Evolutionary conservation across 2,329 filamentous ascomycete genomes (phyloP).

Genomic region (Didymellaceae sp.): DNA sequence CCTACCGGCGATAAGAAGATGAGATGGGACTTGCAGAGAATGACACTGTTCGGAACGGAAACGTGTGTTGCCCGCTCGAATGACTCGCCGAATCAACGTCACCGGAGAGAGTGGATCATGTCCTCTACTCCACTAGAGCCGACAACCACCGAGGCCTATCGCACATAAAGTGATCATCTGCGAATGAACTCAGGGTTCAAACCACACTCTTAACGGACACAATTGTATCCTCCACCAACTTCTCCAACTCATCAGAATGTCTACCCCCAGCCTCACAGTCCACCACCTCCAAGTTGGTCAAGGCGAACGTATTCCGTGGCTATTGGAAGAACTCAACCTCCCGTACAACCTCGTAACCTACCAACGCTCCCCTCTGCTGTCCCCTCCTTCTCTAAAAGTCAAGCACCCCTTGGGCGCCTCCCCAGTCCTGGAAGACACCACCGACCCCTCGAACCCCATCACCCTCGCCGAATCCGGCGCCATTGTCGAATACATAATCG

Average conservation of each 20-base stretch:
- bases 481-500: conserved; percentile 67
- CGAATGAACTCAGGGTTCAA: not conserved
- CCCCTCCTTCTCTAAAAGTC: conserved; percentile 39
- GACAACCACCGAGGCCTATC: conserved; percentile 8
- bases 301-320: conserved; percentile 69
- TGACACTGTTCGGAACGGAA: not conserved
- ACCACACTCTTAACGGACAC: no score
- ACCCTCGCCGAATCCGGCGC: conserved; percentile 67
- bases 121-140: conserved; percentile 7
- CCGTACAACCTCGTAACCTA: conserved; percentile 59
- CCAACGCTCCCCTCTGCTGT: conserved; percentile 54
- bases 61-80: not conserved
- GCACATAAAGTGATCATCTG: conserved; percentile 6
- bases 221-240: not conserved
- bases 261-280: conserved; percentile 39
- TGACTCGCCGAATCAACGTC: conserved; percentile 7
- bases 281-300: conserved; percentile 58
- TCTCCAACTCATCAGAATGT: conserved; percentile 17
- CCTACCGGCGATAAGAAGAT: not conserved
- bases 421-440: conserved; percentile 65
- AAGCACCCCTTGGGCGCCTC: conserved; percentile 59
- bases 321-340: conserved; percentile 68
- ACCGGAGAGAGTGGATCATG: conserved; percentile 6
- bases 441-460: conserved; percentile 52
- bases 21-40: not conserved